Evolutionary conservation across 2,329 filamentous ascomycete genomes (phyloP).

Genomic region (Graphilbum ipis-grandicollis): DNA sequence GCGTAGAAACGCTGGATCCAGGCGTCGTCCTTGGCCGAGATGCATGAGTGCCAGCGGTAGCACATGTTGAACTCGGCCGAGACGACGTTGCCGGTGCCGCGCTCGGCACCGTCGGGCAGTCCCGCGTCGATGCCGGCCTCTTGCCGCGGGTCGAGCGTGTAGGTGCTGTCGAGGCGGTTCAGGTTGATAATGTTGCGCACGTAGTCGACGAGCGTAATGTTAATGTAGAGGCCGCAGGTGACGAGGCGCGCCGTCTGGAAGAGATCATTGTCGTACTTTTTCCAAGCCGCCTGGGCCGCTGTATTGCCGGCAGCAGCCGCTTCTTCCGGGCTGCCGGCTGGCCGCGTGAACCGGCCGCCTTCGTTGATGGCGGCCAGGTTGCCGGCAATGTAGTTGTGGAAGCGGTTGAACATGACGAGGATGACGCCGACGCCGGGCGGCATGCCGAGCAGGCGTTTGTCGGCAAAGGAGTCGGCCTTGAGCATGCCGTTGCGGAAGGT

Average conservation of each 20-base stretch:
- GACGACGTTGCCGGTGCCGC: conserved; percentile 65
- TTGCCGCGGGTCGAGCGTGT: conserved; percentile 63
- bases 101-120: conserved; percentile 40
- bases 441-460: conserved; percentile 51
- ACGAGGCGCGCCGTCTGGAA: conserved; percentile 67
- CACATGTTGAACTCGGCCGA: conserved; percentile 81
- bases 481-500: conserved; percentile 55
- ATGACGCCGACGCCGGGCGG: conserved; percentile 56
- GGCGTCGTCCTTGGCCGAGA: conserved; percentile 56
- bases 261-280: conserved; percentile 57
- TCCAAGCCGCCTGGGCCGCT: conserved; percentile 33
- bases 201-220: conserved; percentile 63
- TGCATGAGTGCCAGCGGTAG: conserved; percentile 75
- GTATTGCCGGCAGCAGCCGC: conserved; percentile 20
- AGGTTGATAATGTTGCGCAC: conserved; percentile 61
- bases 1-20: conserved; percentile 60
- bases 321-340: conserved; percentile 23
- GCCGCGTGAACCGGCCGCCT: conserved; percentile 56
- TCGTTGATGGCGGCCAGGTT: conserved; percentile 80
- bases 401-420: conserved; percentile 63
- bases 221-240: conserved; percentile 59
- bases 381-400: conserved; percentile 74
- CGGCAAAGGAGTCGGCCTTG: conserved; percentile 56
- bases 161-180: conserved; percentile 55
- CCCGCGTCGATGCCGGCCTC: conserved; percentile 41